Conservation (phyloP, 805 yeast species). For the Torulaspora quercuum region DNA sequence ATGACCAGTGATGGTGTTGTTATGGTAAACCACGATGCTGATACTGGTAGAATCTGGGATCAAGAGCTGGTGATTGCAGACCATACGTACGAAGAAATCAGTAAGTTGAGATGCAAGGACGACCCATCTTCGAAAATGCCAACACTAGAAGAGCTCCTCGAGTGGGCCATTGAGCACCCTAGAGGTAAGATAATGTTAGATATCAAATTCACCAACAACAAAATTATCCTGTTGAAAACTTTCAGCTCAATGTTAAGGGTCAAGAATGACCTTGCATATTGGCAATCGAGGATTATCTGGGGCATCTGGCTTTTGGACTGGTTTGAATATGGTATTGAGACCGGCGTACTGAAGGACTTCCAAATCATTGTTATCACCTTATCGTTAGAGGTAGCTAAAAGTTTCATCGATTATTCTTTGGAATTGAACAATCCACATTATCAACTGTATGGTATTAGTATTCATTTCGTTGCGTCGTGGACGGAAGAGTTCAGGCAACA, state of each 20-base stretch:
- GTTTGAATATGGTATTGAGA: constrained; percentile 40
- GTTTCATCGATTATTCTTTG: constrained; percentile 39
- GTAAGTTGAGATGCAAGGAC: constrained; percentile 35
- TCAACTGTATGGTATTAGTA: constrained; percentile 57
- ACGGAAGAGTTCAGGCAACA: constrained; percentile 35
- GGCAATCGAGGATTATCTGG: constrained; percentile 46
- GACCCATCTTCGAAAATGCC: constrained; percentile 40
- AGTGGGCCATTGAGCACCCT: constrained; percentile 39
- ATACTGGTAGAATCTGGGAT: constrained; percentile 49
- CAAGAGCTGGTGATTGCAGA: constrained; percentile 38
- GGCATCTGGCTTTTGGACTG: constrained; percentile 54
- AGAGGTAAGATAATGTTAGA: constrained; percentile 46
- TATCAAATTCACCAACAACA: constrained; percentile 47
- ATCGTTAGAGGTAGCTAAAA: constrained; percentile 35
- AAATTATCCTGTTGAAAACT: constrained; percentile 42
- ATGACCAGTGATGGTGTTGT: constrained; percentile 51
- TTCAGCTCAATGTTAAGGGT: constrained; percentile 38
- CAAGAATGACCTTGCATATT: constrained; percentile 40
- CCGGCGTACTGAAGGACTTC: constrained; percentile 39
- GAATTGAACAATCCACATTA: constrained; percentile 41
- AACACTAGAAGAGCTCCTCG: constrained; percentile 41
- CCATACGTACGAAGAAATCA: constrained; percentile 38
- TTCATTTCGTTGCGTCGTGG: constrained; percentile 46
- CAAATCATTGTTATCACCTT: constrained; percentile 38
- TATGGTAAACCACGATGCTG: constrained; percentile 53